A percentile compares a stretch with the other conserved stretches of the same genome.
phyloP scores from a whole-genome alignment of 164 flowering plant genomes.

The Chloranthus sessilifolius region DNA sequence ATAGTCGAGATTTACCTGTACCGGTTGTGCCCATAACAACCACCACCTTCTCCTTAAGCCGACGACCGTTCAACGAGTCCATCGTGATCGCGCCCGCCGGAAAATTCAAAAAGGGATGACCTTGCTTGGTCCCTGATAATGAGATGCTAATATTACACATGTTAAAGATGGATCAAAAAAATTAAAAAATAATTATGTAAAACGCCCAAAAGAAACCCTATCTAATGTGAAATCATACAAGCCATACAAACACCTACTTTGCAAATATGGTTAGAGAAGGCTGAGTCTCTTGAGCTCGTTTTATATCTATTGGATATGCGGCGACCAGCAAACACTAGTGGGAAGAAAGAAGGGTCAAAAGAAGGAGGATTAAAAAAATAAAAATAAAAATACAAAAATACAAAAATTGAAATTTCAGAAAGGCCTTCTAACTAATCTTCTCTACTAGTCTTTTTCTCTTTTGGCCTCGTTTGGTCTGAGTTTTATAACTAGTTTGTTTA shows the following conservation, averaged over 20 bases:
- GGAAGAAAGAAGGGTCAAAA: too few species aligned
- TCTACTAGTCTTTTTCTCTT: too few species aligned
- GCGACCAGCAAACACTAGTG: too few species aligned
- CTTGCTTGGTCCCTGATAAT: constrained; percentile 29
- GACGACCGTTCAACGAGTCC: constrained; percentile 25
- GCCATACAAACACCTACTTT: background rate
- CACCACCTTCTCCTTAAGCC: constrained; percentile 60
- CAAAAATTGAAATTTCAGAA: too few species aligned
- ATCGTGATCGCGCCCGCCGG: constrained; percentile 21
- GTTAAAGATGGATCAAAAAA: background rate
- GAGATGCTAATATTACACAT: constrained; percentile 25
- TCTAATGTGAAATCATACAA: background rate
- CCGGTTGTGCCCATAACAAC: constrained; percentile 87
- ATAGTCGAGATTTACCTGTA: constrained; percentile 72
- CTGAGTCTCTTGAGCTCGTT: too few species aligned
- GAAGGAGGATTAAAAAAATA: too few species aligned
- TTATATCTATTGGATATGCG: too few species aligned
- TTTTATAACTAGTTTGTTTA: too few species aligned
- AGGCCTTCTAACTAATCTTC: too few species aligned
- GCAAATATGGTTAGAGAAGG: too few species aligned
- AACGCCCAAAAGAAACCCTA: background rate
- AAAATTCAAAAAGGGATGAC: constrained; percentile 30
- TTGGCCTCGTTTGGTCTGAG: too few species aligned
- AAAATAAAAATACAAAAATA: too few species aligned
- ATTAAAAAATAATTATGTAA: background rate